Evolutionary conservation across 768 basidiomycete genomes (phyloP), one percentile per base, ranked within the genome.

Genomic region (Amanita brunnescens): DNA sequence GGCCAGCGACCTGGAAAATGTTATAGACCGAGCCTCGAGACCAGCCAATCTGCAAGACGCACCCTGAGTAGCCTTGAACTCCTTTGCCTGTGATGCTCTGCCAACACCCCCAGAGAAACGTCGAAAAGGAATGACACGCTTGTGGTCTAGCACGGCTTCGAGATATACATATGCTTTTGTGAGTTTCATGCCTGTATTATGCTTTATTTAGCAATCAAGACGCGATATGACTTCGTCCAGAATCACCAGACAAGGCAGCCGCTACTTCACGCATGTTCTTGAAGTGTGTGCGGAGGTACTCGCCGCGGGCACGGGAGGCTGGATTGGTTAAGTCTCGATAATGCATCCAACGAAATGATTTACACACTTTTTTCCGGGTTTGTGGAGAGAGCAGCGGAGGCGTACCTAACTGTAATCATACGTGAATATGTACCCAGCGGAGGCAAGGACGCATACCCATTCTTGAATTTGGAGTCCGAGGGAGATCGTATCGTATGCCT

Each of bases 261-360:
- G 90, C 94, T 51, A 98, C 96, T 73, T 99, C 96, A 57, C 91
- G 85, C 91, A 96, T 98, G 82, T 98, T 99, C 87, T 99, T 99
- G 85, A 96, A 99, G 77, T 97, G 95, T 43, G 96, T 98, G 62
- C 94, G 90, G 65, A 96, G 83, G 80, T 97, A 93, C 76, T 95
- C 92, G 62, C 93, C 93, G 64, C 88, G 87, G 54, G 94, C 87
- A 65, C 81, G 87, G 64, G 94, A 84, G 68, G 89, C 91, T 95
- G 67, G 34, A 67, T 47, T 52, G 29, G 33, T 57, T 67, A 57
- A 66, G 56, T 55, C 14, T 29, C 26, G 26, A 18, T 34, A 16
- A 9, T 29, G 51, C 43, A 29, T 42, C 21, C n/a, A 5, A 34
- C 29, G 41, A 34, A 24, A 38, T 42, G 29, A 24, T 37, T 39